Evolutionary conservation across 2,329 filamentous ascomycete species (phyloP), one percentile per base, ranked within the genome.

Genomic region (Aspergillus intermedius): DNA sequence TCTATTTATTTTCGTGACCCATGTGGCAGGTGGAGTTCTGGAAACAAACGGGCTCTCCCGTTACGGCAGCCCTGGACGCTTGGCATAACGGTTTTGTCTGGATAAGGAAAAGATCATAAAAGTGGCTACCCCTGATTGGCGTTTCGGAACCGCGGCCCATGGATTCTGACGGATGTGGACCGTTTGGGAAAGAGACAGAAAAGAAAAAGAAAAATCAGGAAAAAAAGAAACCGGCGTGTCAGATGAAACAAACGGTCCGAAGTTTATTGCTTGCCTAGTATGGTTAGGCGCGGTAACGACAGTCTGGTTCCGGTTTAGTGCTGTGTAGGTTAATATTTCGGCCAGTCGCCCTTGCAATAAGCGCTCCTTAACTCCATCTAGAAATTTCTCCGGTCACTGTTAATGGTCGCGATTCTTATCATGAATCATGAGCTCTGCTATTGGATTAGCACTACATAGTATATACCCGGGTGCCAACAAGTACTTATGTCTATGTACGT

Each of bases 61-160:
- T 49, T 57, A 55, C 54, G 57, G 54, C 49, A 64, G 54, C 55
- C 50, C 51, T 46, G 52, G 34, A 40, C 42, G 41, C 44, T 48
- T 61, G 61, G 62, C 56, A 51, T 61, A 67, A 67, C 63, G 62
- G 61, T 57, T 64, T 62, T 63, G 45, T 13, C 49, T 47, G 25
- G 28, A 47, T 51, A 52, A 47, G 48, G 30, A 50, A 54, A 48
- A 43, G 43, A 44, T 52, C 45, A 51, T 50, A 49, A 30, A 30
- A 30, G 10, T 12, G 5, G 25, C 12, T 30, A 12, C 25, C 25
- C 25, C 25, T 30, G 25, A 30, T 30, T 30, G 25, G 25, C 25
- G 10, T 30, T 28, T 30, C 10, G 25, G 34, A 35, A 17, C 13
- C 34, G 34, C 34, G 34, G 34, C 34, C 34, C 34, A 35, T 3